Percentiles rank a stretch among this genome's conserved stretches.
Conservation (phyloP, 805 yeast species). For the Sungouiozyma intestinalis region DNA sequence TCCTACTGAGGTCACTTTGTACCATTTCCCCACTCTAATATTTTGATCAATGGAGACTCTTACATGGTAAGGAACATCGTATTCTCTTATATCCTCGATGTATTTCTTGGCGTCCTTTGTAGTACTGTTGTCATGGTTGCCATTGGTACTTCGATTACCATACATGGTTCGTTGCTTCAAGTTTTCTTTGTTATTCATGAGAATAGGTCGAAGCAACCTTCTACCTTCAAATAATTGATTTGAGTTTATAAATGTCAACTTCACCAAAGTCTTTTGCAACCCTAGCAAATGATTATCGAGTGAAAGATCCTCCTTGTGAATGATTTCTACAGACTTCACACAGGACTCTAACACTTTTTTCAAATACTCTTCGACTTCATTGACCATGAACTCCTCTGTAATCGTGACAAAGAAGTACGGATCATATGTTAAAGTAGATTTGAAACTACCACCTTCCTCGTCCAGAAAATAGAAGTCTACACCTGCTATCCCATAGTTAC, state of each 20-base stretch:
- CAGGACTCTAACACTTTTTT: slow-evolving; percentile 55
- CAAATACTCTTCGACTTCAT: slow-evolving; percentile 78
- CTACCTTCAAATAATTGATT: slow-evolving; percentile 69
- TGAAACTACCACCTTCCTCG: slow-evolving; percentile 94
- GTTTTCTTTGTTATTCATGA: slow-evolving; percentile 53
- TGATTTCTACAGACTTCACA: slow-evolving; percentile 45
- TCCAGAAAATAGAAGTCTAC: slow-evolving; percentile 92
- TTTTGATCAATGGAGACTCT: slow-evolving; percentile 88
- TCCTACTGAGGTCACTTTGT: slow-evolving; percentile 58
- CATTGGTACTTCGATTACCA: slow-evolving; percentile 8
- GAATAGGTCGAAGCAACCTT: slow-evolving; percentile 54
- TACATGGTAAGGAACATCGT: slow-evolving; percentile 94
- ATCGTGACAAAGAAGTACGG: slow-evolving; percentile 78
- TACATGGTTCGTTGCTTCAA: slow-evolving; percentile 60
- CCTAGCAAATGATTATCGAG: slow-evolving; percentile 85
- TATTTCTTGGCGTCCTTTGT: slow-evolving; percentile 39
- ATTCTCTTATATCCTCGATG: slow-evolving; percentile 78
- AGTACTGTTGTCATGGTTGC: slow-evolving; percentile 30
- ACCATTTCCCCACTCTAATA: slow-evolving; percentile 94
- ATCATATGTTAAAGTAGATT: slow-evolving; percentile 68
- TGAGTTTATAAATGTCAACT: slow-evolving; percentile 64
- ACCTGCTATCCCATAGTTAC: slow-evolving; percentile 55
- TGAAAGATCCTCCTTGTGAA: slow-evolving; percentile 67
- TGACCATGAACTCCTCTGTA: slow-evolving; percentile 31
- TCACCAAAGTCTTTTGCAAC: slow-evolving; percentile 48